Conservation (phyloP, 1,139 yeast species). For the Protomyces arabidopsidicola region DNA sequence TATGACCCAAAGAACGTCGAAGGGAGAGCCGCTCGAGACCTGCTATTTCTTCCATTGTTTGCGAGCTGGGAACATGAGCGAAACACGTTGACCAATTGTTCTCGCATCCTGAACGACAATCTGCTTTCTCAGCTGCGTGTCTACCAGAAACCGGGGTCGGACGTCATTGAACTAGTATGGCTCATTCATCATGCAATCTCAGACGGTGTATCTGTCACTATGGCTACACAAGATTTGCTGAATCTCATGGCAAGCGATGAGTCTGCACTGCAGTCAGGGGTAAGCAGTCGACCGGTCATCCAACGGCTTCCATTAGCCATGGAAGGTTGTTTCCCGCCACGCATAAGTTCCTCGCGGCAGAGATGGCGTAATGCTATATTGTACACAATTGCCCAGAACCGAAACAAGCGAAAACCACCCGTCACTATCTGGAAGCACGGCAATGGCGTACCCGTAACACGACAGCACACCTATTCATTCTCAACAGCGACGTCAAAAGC, state of each 20-base stretch:
- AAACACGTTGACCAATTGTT: conserved; percentile 10
- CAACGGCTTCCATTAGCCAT: conserved; percentile 9
- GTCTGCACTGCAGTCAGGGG: background rate
- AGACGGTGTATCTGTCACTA: conserved; percentile 12
- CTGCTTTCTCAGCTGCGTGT: conserved; percentile 5
- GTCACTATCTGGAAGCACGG: background rate
- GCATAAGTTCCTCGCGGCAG: background rate
- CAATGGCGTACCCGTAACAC: background rate
- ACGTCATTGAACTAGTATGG: conserved; percentile 1
- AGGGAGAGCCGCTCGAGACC: background rate
- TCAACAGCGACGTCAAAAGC: background rate
- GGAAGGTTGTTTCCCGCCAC: conserved; percentile 12
- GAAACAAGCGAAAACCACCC: background rate
- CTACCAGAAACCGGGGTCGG: background rate
- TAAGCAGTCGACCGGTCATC: background rate
- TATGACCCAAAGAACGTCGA: background rate
- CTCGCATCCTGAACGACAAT: conserved; percentile 4
- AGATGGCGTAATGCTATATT: conserved; percentile 12
- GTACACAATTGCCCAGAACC: conserved; percentile 1
- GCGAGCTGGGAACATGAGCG: conserved; percentile 6
- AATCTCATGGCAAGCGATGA: background rate
- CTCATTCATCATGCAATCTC: conserved; percentile 9
- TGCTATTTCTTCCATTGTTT: background rate
- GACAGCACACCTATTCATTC: conserved; percentile 8
- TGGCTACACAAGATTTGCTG: conserved; percentile 3